Evolutionary conservation across 2,329 filamentous ascomycete species (phyloP).

Genomic region (Apiospora marii): DNA sequence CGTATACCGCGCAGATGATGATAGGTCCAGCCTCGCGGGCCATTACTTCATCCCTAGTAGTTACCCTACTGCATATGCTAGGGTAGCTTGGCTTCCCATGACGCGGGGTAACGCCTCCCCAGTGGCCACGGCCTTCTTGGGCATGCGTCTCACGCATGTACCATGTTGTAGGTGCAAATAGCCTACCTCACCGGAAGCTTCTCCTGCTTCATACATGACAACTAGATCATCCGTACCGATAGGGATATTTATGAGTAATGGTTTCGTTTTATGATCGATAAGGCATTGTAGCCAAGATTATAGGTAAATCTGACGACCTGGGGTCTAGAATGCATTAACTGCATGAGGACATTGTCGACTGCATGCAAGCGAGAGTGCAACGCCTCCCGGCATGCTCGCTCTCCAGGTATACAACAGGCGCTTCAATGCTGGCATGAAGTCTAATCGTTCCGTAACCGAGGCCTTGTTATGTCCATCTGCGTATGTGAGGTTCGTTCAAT

Average conservation of each 20-base stretch:
- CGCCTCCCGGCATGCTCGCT: neutral
- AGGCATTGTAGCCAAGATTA: conserved; percentile 13
- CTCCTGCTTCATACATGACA: neutral
- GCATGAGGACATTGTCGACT: neutral
- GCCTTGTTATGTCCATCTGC: neutral
- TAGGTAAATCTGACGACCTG: conserved; percentile 1
- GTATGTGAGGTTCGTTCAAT: neutral
- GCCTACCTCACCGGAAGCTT: neutral
- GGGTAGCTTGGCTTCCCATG: conserved; percentile 7
- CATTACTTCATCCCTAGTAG: conserved; percentile 3
- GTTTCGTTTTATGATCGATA: neutral
- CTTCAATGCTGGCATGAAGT: conserved; percentile 1
- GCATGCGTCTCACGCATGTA: conserved; percentile 2
- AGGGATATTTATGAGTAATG: neutral
- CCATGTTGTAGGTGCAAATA: neutral
- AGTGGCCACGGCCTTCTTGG: conserved; percentile 3
- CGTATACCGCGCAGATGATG: neutral
- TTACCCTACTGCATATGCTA: conserved; percentile 12
- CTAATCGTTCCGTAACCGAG: conserved; percentile 1
- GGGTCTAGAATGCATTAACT: neutral
- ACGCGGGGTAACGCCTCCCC: conserved; percentile 5
- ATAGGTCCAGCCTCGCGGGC: neutral
- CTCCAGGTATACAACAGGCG: neutral
- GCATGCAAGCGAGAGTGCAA: conserved; percentile 6
- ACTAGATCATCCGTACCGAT: neutral